These are phyloP conservation scores for Bretschneidera sinensis DNA, from an alignment of 345 rosid genomes.

Conservation along the genomic window DNA sequence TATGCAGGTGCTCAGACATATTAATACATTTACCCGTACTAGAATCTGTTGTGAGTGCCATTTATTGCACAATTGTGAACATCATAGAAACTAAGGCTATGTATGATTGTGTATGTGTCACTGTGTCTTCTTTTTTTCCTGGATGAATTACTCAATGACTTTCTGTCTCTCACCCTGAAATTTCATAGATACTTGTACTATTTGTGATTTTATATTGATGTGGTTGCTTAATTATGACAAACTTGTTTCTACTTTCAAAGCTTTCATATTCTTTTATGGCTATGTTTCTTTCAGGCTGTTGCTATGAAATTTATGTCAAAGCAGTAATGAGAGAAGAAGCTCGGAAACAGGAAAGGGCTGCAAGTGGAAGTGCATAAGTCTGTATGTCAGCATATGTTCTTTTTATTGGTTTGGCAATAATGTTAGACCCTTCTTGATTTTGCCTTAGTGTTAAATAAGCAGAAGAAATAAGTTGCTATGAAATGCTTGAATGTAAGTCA, in stretches of 20 bases:
- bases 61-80: background rate
- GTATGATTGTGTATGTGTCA: background rate
- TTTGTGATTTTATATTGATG: background rate
- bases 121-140: background rate
- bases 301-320: slow-evolving; percentile 87
- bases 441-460: slow-evolving; percentile 17
- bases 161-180: background rate
- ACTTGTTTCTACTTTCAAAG: background rate
- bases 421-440: background rate
- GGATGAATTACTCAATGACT: no score
- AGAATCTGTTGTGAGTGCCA: no score
- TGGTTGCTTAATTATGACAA: background rate
- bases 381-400: background rate
- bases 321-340: slow-evolving; percentile 71
- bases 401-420: slow-evolving; percentile 9
- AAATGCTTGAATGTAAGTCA: slow-evolving; percentile 14
- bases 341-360: slow-evolving; percentile 33
- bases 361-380: slow-evolving; percentile 30
- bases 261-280: no score
- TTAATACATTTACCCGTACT: no score
- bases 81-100: background rate
- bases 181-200: background rate
- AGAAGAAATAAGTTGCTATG: slow-evolving; percentile 3
- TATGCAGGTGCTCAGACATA: no score
- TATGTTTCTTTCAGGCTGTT: slow-evolving; percentile 55